A percentile compares a stretch with the other conserved stretches of the same genome.
These are phyloP conservation scores for Canavalia ensiformis DNA, from an alignment of 306 rosid species.

Conservation along the genomic window DNA sequence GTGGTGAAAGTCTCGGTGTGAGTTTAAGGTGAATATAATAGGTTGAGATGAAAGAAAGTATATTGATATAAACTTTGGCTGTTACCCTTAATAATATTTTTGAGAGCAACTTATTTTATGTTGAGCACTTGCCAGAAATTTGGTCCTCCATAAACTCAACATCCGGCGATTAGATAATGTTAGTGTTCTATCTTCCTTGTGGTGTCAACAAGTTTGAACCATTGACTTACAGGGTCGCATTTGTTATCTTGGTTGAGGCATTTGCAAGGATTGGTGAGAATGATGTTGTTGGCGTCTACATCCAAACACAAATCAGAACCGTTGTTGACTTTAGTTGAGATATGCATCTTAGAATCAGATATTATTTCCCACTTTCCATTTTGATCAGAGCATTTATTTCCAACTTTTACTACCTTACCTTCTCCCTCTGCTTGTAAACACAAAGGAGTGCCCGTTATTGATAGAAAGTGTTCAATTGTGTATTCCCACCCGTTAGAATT, in stretches of 20 bases:
- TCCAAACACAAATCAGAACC: slow-evolving; percentile 69
- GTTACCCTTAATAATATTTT: no score
- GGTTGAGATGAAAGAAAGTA: no score
- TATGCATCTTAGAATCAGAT: slow-evolving; percentile 78
- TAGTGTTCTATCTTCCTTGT: slow-evolving; percentile 45
- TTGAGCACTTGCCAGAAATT: no score
- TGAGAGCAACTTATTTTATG: no score
- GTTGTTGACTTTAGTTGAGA: slow-evolving; percentile 48
- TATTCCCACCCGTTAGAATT: slow-evolving; percentile 69
- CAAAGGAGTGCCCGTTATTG: slow-evolving; percentile 67
- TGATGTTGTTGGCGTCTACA: slow-evolving; percentile 60
- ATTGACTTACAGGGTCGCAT: slow-evolving; percentile 80
- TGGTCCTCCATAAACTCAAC: no score
- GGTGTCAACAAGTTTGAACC: slow-evolving; percentile 82
- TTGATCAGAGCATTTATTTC: slow-evolving; percentile 53
- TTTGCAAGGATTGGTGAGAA: slow-evolving; percentile 74
- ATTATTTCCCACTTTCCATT: slow-evolving; percentile 68
- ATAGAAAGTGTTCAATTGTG: slow-evolving; percentile 58
- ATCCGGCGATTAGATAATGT: no score
- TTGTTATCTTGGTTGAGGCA: slow-evolving; percentile 60
- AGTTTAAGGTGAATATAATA: no score
- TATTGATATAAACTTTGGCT: no score
- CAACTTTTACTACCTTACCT: slow-evolving; percentile 59
- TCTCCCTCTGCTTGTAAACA: slow-evolving; percentile 65
- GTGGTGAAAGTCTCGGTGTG: no score